Evolutionary conservation across 2,329 filamentous ascomycete species (phyloP).

Genomic region (Corynespora cassiicola): DNA sequence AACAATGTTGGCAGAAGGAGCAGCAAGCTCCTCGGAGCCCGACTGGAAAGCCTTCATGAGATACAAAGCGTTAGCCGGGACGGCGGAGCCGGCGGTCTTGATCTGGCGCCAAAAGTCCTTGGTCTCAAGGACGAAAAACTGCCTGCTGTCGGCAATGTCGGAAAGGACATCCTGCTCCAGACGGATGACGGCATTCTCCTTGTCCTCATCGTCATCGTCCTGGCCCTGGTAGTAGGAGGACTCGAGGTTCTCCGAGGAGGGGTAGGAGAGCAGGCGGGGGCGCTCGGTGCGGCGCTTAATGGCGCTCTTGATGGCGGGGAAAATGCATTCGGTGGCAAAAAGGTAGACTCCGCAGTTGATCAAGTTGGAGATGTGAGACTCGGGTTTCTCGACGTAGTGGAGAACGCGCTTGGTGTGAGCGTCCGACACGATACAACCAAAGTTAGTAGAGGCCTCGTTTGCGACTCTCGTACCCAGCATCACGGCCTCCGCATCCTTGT

Average conservation of each 20-base stretch:
- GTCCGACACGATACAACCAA: slow-evolving; percentile 97
- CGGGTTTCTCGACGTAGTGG: slow-evolving; percentile 99
- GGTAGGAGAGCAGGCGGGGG: slow-evolving; percentile 91
- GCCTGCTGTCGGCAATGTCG: slow-evolving; percentile 94
- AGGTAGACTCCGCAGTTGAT: slow-evolving; percentile 99
- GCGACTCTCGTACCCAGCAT: slow-evolving; percentile 92
- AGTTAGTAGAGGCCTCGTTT: slow-evolving; percentile 92
- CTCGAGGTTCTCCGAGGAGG: slow-evolving; percentile 92
- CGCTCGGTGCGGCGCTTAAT: slow-evolving; percentile 96
- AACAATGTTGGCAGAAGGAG: slow-evolving; percentile 85
- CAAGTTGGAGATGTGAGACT: slow-evolving; percentile 95
- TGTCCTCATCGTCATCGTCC: slow-evolving; percentile 75
- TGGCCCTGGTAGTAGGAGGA: slow-evolving; percentile 65
- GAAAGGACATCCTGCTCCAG: slow-evolving; percentile 97
- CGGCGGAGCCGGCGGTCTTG: slow-evolving; percentile 96
- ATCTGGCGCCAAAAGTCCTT: slow-evolving; percentile 99
- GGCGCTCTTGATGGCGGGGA: slow-evolving; percentile 90
- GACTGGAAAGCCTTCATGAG: slow-evolving; percentile 91
- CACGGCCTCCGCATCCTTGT: slow-evolving; percentile 94
- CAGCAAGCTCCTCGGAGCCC: slow-evolving; percentile 79
- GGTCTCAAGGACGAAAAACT: slow-evolving; percentile 98
- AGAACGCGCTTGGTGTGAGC: slow-evolving; percentile 92
- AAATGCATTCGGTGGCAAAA: slow-evolving; percentile 93
- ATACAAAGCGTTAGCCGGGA: slow-evolving; percentile 96
- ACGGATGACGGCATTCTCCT: slow-evolving; percentile 85